Percentiles rank a stretch among this genome's conserved stretches.
These are phyloP conservation scores for Phaffomyces thermotolerans DNA, from an alignment of 805 yeast species.

Conservation along the genomic window DNA sequence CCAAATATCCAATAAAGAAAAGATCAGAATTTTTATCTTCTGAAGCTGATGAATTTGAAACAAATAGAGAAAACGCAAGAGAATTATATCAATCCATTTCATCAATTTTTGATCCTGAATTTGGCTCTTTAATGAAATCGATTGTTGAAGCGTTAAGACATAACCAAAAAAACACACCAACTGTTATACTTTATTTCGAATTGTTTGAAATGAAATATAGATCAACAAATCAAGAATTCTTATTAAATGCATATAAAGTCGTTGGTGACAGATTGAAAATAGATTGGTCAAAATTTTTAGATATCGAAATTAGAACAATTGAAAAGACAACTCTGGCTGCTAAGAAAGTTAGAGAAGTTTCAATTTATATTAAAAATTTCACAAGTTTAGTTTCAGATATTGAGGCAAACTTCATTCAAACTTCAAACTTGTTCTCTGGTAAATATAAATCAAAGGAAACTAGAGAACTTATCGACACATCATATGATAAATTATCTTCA, in stretches of 20 bases:
- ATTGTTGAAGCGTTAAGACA: conserved; percentile 30
- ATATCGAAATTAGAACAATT: conserved; percentile 42
- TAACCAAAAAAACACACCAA: conserved; percentile 36
- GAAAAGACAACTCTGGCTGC: conserved; percentile 30
- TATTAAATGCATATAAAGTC: conserved; percentile 42
- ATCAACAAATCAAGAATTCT: conserved; percentile 58
- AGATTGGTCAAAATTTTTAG: conserved; percentile 55
- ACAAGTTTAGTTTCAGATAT: conserved; percentile 39
- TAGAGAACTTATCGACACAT: conserved; percentile 20
- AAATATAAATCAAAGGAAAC: conserved; percentile 11
- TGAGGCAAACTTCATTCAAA: conserved; percentile 21
- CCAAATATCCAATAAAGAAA: conserved; percentile 23
- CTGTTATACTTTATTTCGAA: conserved; percentile 37
- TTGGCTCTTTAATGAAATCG: conserved; percentile 23
- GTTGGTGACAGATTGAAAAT: conserved; percentile 42
- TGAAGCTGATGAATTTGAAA: conserved; percentile 31
- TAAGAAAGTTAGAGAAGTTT: conserved; percentile 34
- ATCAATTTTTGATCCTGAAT: conserved; percentile 35
- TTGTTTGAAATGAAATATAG: conserved; percentile 29
- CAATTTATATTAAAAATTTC: conserved; percentile 39
- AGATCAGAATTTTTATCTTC: conserved; percentile 28
- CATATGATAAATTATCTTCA: conserved; percentile 25
- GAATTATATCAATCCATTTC: conserved; percentile 40
- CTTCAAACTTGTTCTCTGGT: conserved; percentile 11
- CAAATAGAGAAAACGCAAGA: conserved; percentile 41